Base-by-base conservation (phyloP, 345 rosid genomes). In the Acer campestre region DNA sequence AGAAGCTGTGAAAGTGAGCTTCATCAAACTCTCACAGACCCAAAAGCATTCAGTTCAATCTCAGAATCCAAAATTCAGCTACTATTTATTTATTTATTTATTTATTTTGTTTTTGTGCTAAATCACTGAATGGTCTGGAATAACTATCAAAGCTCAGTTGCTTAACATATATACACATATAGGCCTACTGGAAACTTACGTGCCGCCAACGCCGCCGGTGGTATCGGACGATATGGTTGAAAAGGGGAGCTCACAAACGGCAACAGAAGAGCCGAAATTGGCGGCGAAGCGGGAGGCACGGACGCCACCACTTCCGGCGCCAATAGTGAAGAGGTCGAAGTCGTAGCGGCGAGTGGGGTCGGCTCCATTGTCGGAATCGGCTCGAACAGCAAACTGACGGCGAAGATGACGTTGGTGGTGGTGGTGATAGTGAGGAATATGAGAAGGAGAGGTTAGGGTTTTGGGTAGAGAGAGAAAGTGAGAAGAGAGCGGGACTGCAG, bases 291-390 rank as follows among this genome's bases (percentile, higher is more conserved):
- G 98, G 49, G 98, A 92, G 55, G 97, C 99, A 9, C 99, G 97
- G 80, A 95, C 98, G 16, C 98, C 98, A 48, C 98, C 99, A 72
- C 98, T 93, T 2, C 98, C 99, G 6, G 98, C 99, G 70, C 98
- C 99, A 63, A 95, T 86, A 42, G 99, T 95, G 86, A 95, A 95
- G 77, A 95, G 96, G 85, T 93, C 99, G 76, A 90, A 95, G 80
- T 95, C 98, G 80, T 89, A 95, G 70, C 77, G 85, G 67, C 85
- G 89, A 6, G 84, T 58, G 6, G 85, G 62, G 18, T 93, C 94
- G 4, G 92, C 86, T 66, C 94, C 98, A 56, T 93, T 92, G 0
- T 77, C 90, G 75, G 80, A 81, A 63, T 76, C 87, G 8, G 96
- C 93, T 25, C 86, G 91, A 66, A 80, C 80, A 1, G 84, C 61